A percentile compares a stretch with the other conserved stretches of the same genome.
Evolutionary conservation across 1,139 yeast genomes (phyloP).

Genomic region (Geotrichum cucujoidarum): DNA sequence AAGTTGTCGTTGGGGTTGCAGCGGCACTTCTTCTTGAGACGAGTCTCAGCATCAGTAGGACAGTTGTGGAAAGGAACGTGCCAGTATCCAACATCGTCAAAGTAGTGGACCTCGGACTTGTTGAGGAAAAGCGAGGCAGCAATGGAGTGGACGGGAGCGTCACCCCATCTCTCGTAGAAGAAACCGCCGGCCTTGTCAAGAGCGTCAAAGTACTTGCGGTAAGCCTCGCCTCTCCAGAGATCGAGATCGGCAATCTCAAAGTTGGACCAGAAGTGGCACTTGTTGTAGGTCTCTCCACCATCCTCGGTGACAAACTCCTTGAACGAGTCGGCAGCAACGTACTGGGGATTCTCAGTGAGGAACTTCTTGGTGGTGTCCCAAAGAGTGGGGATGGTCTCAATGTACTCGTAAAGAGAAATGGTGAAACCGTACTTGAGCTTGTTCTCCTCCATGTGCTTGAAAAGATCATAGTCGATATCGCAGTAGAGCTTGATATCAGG

Average conservation of each 20-base stretch:
- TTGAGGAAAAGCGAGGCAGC: constrained; percentile 68
- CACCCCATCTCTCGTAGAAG: constrained; percentile 95
- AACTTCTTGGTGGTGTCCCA: constrained; percentile 76
- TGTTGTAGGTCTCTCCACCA: constrained; percentile 61
- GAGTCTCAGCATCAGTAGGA: constrained; percentile 44
- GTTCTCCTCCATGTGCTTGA: constrained; percentile 77
- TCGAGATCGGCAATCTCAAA: constrained; percentile 78
- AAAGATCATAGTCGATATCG: constrained; percentile 78
- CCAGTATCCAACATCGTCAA: constrained; percentile 76
- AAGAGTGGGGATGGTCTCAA: constrained; percentile 70
- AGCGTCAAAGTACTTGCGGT: constrained; percentile 61
- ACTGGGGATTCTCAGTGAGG: constrained; percentile 59
- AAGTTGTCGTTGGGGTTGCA: constrained; percentile 62
- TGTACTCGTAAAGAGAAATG: constrained; percentile 78
- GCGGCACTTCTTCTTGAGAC: constrained; percentile 46
- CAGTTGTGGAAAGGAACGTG: constrained; percentile 81
- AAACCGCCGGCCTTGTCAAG: constrained; percentile 80
- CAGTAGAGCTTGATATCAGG: constrained; percentile 80
- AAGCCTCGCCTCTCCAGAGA: constrained; percentile 67
- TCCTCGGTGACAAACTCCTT: constrained; percentile 67
- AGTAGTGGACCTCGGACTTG: constrained; percentile 64
- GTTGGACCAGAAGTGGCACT: constrained; percentile 92
- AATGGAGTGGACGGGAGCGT: constrained; percentile 86
- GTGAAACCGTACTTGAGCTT: constrained; percentile 74
- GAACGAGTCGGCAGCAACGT: constrained; percentile 50